These are phyloP conservation scores for Saccharomycopsis malanga DNA, from an alignment of 805 yeast species.

Conservation along the genomic window DNA sequence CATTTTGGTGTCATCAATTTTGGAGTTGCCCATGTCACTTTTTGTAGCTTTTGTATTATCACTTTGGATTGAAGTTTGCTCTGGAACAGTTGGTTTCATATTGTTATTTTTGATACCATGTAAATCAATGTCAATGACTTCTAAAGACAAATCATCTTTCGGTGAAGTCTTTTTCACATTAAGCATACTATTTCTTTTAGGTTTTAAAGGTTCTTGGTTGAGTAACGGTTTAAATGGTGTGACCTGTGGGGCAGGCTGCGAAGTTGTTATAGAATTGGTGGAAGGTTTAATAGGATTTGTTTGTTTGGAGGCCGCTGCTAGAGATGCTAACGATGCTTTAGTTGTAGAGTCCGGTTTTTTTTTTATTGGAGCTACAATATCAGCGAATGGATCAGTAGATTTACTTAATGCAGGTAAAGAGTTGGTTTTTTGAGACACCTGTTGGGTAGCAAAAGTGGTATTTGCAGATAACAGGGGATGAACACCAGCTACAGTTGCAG, in stretches of 20 bases:
- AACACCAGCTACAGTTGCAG: too few relatives aligned
- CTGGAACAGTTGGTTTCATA: neutral
- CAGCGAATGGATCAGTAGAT: constrained; percentile 18
- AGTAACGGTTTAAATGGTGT: constrained; percentile 3
- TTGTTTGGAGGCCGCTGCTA: neutral
- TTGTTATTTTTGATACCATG: constrained; percentile 11
- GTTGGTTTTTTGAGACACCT: neutral
- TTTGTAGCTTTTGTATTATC: neutral
- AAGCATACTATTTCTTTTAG: neutral
- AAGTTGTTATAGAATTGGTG: neutral
- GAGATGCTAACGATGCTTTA: neutral
- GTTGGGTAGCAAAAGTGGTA: neutral
- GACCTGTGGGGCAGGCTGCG: neutral
- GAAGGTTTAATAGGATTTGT: neutral
- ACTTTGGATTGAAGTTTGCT: neutral
- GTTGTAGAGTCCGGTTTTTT: neutral
- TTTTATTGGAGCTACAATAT: constrained; percentile 5
- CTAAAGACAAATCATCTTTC: constrained; percentile 10
- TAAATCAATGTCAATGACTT: constrained; percentile 21
- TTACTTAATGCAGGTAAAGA: constrained; percentile 8
- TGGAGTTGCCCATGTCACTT: neutral
- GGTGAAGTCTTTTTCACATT: neutral
- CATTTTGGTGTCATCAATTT: neutral
- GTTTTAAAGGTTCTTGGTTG: neutral
- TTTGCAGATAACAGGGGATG: neutral